Base-by-base conservation (phyloP, 441 rosid genomes). In the Brassica hybrid region DNA sequence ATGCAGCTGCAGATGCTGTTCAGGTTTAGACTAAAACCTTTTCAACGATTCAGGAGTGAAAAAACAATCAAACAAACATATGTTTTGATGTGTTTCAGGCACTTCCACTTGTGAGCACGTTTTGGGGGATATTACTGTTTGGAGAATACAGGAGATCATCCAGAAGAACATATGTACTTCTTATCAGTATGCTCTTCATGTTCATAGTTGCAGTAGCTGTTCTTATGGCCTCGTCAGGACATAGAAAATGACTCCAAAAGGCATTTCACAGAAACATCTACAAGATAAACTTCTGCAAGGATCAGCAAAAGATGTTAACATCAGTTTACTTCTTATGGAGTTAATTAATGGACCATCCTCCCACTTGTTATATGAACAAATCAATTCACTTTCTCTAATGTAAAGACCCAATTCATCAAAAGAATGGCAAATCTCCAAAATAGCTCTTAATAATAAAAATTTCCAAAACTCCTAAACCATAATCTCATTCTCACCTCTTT, bases 1-100 rank as follows among this genome's bases (percentile, higher is more conserved):
- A 90, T 76, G 97, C 97, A 21, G 97, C 94, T 4, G 95, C 98
- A 13, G 98, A 90, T 65, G 94, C 94, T 41, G 97, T 94, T 73
- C 98, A 93, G 97, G 92, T 88, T n/a, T 58, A n/a, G 57, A 77
- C 59, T 62, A 21, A 30, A 69, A 72, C 11, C 30, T 62, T 16
- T 54, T 52, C 2, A 17, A 17, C n/a, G 56, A 7, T 34, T 6
- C 4, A 21, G 4, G 45, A 70, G 7, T 27, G 61, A 50, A 19
- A 61, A 5, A 54, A 0, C 23, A 17, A 54, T 16, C 5, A n/a
- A 9, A 65, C n/a, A n/a, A n/a, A n/a, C n/a, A 25, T 17, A 25
- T 38, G 1, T 12, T 63, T 43, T 58, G n/a, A 71, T 77, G 18
- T 8, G 58, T 75, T 54, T 30, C 88, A 92, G 93, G 96, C 97